Conservation (phyloP, 148 eudicot species). For the Amaranthus cruentus region DNA sequence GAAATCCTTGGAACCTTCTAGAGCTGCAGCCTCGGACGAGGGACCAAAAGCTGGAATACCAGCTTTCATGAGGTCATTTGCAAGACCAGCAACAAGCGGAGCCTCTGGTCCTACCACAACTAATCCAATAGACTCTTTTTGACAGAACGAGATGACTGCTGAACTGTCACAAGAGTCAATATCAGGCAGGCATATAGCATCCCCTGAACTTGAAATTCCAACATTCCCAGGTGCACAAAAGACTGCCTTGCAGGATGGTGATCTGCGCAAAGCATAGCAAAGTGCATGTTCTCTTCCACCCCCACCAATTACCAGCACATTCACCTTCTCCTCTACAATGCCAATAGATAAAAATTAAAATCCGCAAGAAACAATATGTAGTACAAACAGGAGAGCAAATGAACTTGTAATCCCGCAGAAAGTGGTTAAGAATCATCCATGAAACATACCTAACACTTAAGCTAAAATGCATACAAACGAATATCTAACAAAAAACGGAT, state of each 20-base stretch:
- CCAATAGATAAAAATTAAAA: conserved; percentile 3
- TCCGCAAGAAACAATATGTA: not conserved
- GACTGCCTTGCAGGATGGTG: conserved; percentile 62
- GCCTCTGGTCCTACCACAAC: conserved; percentile 98
- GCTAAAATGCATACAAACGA: not conserved
- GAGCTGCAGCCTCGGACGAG: conserved; percentile 85
- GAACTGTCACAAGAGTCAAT: conserved; percentile 62
- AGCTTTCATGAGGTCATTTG: conserved; percentile 69
- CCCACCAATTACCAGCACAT: conserved; percentile 85
- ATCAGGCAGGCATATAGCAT: conserved; percentile 68
- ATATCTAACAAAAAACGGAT: not conserved
- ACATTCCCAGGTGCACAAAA: conserved; percentile 93
- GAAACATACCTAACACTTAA: not conserved
- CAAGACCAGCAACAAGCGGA: conserved; percentile 93
- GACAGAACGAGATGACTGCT: conserved; percentile 73
- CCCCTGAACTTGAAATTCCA: conserved; percentile 80
- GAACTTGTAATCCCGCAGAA: not conserved
- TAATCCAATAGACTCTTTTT: conserved; percentile 53
- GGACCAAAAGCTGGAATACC: conserved; percentile 93
- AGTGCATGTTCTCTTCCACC: conserved; percentile 98
- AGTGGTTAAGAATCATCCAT: not conserved
- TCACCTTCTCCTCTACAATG: conserved; percentile 54
- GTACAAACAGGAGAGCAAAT: not conserved
- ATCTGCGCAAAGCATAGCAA: conserved; percentile 70
- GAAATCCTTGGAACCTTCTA: conserved; percentile 93